Conservation (phyloP, 164 flowering plant species). For the Pachysandra terminalis region DNA sequence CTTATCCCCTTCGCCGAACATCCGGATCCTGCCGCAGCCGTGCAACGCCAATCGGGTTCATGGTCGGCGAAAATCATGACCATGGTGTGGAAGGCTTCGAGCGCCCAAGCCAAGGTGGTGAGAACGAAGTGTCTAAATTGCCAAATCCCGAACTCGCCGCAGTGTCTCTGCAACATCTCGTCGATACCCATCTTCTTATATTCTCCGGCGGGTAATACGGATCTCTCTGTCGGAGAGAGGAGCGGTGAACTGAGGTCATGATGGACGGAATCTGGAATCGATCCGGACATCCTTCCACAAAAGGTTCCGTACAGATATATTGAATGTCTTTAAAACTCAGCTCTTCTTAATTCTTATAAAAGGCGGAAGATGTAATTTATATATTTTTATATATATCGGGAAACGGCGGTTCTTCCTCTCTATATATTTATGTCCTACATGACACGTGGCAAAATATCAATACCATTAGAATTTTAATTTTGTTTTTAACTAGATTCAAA, state of each 20-base stretch:
- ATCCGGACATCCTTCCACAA: constrained; percentile 7
- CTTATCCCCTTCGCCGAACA: constrained; percentile 17
- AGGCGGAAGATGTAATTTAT: too few species aligned
- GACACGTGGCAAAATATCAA: too few species aligned
- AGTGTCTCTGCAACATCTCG: constrained; percentile 61
- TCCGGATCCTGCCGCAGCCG: constrained; percentile 14
- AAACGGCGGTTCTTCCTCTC: too few species aligned
- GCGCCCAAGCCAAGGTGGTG: constrained; percentile 79
- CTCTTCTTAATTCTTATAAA: too few species aligned
- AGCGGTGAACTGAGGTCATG: constrained; percentile 18
- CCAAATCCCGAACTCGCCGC: constrained; percentile 88
- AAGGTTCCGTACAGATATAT: too few species aligned
- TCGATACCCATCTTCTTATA: constrained; percentile 56
- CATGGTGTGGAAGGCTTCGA: constrained; percentile 93
- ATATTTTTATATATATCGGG: too few species aligned
- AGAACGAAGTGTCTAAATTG: constrained; percentile 76
- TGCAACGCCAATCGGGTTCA: constrained; percentile 68
- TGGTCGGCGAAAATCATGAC: constrained; percentile 96
- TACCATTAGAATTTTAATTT: too few species aligned
- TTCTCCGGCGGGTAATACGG: neutral
- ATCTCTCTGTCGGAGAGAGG: neutral
- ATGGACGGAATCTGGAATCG: constrained; percentile 7
- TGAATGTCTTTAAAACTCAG: too few species aligned
- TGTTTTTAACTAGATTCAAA: too few species aligned
- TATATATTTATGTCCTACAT: too few species aligned